phyloP scores from a whole-genome alignment of 2,329 filamentous ascomycete genomes.

The Neonectria sp. region DNA sequence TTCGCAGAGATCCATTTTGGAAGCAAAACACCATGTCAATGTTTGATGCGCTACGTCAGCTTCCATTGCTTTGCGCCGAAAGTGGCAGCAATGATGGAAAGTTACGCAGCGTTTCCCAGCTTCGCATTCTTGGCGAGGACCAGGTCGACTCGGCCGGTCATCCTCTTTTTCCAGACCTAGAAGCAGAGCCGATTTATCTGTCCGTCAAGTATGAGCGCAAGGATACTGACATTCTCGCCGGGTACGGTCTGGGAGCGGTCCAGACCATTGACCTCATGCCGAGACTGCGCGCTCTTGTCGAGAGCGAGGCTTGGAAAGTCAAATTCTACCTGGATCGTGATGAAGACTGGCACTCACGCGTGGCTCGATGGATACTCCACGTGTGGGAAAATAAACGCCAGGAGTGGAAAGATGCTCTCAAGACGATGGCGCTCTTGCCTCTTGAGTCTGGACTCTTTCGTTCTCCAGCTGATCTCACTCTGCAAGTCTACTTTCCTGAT shows the following conservation, averaged over 20 bases:
- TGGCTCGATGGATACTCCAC: not conserved
- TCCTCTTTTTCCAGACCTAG: not conserved
- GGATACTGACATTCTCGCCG: not conserved
- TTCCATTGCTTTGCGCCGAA: not conserved
- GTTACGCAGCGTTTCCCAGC: not conserved
- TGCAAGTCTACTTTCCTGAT: not conserved
- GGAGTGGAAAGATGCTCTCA: not conserved
- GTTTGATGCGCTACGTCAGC: not conserved
- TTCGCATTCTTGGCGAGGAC: not conserved
- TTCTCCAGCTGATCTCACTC: not conserved
- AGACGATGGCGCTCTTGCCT: not conserved
- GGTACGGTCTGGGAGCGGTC: not conserved
- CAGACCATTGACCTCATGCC: not conserved
- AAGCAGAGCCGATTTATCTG: not conserved
- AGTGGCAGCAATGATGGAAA: not conserved
- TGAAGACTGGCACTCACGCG: not conserved
- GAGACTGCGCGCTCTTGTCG: not conserved
- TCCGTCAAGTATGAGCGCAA: not conserved
- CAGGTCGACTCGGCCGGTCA: not conserved
- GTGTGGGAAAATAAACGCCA: not conserved
- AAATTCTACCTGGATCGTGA: not conserved
- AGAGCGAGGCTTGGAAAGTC: not conserved
- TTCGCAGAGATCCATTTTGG: not conserved
- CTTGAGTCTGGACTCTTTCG: not conserved
- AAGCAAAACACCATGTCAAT: not conserved